Evolutionary conservation across 1,139 yeast species (phyloP), one percentile per base, ranked within the genome.

Genomic region (Hansenula anomala): DNA sequence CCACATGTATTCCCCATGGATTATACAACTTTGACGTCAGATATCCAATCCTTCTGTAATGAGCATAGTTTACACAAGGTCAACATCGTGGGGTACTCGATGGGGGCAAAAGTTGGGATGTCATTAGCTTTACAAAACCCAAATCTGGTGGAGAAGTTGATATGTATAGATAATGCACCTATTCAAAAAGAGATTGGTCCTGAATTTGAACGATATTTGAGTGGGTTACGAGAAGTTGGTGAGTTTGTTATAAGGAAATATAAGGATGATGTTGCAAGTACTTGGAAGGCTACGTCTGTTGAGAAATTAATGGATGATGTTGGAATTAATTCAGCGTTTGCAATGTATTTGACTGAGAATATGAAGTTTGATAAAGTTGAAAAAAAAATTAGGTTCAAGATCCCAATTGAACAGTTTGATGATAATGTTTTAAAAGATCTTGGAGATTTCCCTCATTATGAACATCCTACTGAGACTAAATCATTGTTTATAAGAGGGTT

Each of bases 91-190:
- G 78, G 78, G 0, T 76, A 72, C 49, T 69, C 74, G 24, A 71
- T 73, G 77, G 78, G 78, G 0, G 78, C 75, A 7, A 73, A 72
- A 44, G 67, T 66, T 1, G 70, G 74, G 2, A 69, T 73, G 75
- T 33, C 62, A 36, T 63, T 60, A 4, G 59, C 68, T 1, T 49
- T 72, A 26, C 41, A 52, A 19, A 23, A 39, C 20, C 73, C 74
- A 0, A 59, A 59, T 1, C 40, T 57, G 22, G 59, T 70, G 2
- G 47, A 57, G 11, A 59, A 59, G 34, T 45, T 71, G 32, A 60
- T 71, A 5, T 64, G 69, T 12, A 59, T 73, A 4, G 78, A 73
- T 42, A 73, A 69, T 47, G 56, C 69, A 3, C 78, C 78, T 0
- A 59, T 54, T 0, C 13, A 24, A 1, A 40, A 39, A 14, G 40